Evolutionary conservation across 441 rosid species (phyloP).

Genomic region (Populus hybrid): DNA sequence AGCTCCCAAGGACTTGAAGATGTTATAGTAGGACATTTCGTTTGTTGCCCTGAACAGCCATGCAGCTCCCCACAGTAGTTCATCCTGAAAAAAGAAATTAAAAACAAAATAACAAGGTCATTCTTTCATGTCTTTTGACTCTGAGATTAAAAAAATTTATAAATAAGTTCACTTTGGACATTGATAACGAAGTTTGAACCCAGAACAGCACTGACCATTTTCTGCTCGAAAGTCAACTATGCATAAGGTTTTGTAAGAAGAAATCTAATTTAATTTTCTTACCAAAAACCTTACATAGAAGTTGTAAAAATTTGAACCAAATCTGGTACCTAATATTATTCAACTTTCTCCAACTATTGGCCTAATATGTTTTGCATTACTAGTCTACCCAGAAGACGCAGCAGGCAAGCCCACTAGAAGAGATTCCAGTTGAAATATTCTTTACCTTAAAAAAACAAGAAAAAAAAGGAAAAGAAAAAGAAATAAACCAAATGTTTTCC

Average conservation of each 20-base stretch:
- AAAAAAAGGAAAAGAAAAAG: neutral
- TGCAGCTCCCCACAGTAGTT: constrained; percentile 77
- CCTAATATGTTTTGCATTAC: too few species aligned
- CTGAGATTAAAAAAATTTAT: neutral
- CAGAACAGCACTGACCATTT: neutral
- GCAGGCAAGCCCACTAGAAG: too few species aligned
- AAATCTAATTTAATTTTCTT: too few species aligned
- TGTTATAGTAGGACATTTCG: constrained; percentile 53
- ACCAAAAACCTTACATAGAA: too few species aligned
- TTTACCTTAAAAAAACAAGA: too few species aligned
- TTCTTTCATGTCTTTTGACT: neutral
- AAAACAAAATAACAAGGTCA: neutral
- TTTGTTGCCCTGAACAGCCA: constrained; percentile 82
- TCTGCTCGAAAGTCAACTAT: neutral
- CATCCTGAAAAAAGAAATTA: constrained; percentile 43
- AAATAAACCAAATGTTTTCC: too few species aligned
- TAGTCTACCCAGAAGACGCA: too few species aligned
- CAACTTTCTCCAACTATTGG: too few species aligned
- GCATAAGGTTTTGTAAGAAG: neutral
- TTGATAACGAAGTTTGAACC: neutral
- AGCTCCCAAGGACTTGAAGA: constrained; percentile 52
- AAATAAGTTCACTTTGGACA: neutral
- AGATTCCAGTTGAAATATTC: too few species aligned
- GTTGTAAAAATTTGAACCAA: too few species aligned
- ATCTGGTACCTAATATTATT: too few species aligned